Conservation (phyloP, 768 basidiomycete species). For the Rhodotorula toruloides region DNA sequence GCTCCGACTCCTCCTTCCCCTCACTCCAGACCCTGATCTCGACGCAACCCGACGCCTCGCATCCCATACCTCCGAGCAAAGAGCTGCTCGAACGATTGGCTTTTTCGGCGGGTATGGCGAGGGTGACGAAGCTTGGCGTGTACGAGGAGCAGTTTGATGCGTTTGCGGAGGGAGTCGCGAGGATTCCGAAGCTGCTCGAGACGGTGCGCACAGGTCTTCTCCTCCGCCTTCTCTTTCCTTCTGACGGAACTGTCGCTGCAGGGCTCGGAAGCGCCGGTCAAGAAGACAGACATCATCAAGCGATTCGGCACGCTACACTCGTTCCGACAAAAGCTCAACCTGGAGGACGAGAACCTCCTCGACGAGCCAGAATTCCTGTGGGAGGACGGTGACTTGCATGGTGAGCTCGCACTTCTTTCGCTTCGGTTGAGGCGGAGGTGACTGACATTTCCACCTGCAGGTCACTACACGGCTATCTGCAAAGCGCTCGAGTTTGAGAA, state of each 20-base stretch:
- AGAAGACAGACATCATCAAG: conserved; percentile 68
- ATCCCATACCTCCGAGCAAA: conserved; percentile 19
- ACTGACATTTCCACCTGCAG: conserved; percentile 1
- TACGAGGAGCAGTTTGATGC: conserved; percentile 42
- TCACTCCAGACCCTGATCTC: too few species aligned
- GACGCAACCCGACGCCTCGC: not conserved
- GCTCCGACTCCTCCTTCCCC: too few species aligned
- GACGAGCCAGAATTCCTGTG: conserved; percentile 91
- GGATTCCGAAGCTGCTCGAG: conserved; percentile 32
- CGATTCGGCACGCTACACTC: conserved; percentile 87
- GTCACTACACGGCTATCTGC: conserved; percentile 76
- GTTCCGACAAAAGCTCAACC: conserved; percentile 84
- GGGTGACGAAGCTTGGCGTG: conserved; percentile 41
- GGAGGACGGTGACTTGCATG: conserved; percentile 84
- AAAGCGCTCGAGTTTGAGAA: conserved; percentile 78
- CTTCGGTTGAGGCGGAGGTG: not conserved
- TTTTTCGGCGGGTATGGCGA: conserved; percentile 38
- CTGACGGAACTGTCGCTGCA: not conserved
- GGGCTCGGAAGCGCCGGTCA: conserved; percentile 37
- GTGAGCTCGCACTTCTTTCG: conserved; percentile 48
- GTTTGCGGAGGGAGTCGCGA: conserved; percentile 34
- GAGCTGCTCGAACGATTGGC: conserved; percentile 41
- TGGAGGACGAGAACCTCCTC: conserved; percentile 80
- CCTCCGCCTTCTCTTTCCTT: too few species aligned
- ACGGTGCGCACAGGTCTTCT: conserved; percentile 4